A percentile compares a stretch with the other conserved stretches of the same genome.
These are phyloP conservation scores for Elsinoe fawcettii DNA, from an alignment of 2,329 filamentous ascomycete genomes.

Conservation along the genomic window DNA sequence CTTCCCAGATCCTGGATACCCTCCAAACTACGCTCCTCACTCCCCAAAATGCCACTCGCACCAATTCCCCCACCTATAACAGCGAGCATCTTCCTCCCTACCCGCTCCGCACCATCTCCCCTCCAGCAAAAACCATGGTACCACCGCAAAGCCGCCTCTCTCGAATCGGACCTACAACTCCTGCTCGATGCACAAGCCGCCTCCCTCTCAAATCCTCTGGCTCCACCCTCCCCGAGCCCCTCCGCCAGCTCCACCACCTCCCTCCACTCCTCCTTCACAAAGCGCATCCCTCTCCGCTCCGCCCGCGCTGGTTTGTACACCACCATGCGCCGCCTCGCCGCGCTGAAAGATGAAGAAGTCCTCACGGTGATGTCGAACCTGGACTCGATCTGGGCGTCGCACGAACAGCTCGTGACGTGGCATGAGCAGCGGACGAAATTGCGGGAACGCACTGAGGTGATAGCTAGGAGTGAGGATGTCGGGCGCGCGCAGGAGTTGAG, in stretches of 20 bases:
- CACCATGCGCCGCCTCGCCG: slow-evolving; percentile 56
- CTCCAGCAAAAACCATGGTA: slow-evolving; percentile 12
- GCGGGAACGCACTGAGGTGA: slow-evolving; percentile 46
- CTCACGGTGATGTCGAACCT: slow-evolving; percentile 51
- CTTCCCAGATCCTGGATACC: slow-evolving; percentile 6
- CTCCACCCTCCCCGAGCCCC: slow-evolving; percentile 39
- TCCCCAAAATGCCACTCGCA: slow-evolving; percentile 13
- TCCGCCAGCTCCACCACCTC: slow-evolving; percentile 21
- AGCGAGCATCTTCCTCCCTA: slow-evolving; percentile 24
- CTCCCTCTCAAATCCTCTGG: slow-evolving; percentile 45
- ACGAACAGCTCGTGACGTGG: slow-evolving; percentile 54
- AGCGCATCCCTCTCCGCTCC: slow-evolving; percentile 50
- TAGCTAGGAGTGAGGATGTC: slow-evolving; percentile 50
- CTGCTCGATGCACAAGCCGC: slow-evolving; percentile 56
- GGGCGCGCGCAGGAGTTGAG: slow-evolving; percentile 47
- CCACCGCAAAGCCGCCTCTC: slow-evolving; percentile 36
- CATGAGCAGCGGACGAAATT: slow-evolving; percentile 49
- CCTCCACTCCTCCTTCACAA: slow-evolving; percentile 35
- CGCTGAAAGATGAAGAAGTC: slow-evolving; percentile 62
- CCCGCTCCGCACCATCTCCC: background rate
- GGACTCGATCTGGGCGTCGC: slow-evolving; percentile 48
- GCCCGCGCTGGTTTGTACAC: slow-evolving; percentile 58
- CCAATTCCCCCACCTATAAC: slow-evolving; percentile 30
- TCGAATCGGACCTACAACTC: slow-evolving; percentile 51
- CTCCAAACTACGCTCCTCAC: slow-evolving; percentile 8